Percentiles rank a stretch among this genome's conserved stretches.
phyloP scores from a whole-genome alignment of 768 basidiomycete genomes.

The Tulasnella sp. region DNA sequence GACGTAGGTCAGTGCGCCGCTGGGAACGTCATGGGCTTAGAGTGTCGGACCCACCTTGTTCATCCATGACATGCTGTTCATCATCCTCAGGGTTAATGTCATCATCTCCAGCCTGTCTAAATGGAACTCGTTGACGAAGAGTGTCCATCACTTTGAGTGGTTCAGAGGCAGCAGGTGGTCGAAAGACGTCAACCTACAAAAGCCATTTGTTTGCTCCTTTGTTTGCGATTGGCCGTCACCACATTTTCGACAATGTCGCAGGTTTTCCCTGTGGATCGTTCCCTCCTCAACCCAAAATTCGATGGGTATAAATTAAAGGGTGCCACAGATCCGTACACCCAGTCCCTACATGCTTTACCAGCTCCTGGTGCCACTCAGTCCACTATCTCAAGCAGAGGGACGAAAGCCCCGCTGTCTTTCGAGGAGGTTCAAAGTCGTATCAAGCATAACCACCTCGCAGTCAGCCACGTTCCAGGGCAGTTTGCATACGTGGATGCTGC shows the following conservation, averaged over 20 bases:
- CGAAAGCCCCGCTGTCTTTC: slow-evolving; percentile 66
- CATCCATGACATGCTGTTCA: slow-evolving; percentile 28
- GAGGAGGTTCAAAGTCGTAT: slow-evolving; percentile 84
- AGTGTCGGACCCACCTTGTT: slow-evolving; percentile 22
- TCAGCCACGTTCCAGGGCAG: slow-evolving; percentile 51
- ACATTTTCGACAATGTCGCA: neutral
- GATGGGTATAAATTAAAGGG: slow-evolving; percentile 79
- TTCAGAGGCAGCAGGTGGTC: neutral
- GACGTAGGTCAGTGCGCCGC: neutral
- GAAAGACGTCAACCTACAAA: neutral
- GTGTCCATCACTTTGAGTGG: neutral
- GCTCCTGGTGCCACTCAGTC: slow-evolving; percentile 53
- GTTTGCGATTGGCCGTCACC: neutral
- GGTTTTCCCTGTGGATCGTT: slow-evolving; percentile 41
- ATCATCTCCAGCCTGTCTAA: slow-evolving; percentile 20
- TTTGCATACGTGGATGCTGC: slow-evolving; percentile 72
- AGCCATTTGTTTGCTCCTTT: neutral
- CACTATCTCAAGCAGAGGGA: slow-evolving; percentile 53
- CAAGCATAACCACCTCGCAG: slow-evolving; percentile 76
- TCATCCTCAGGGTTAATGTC: slow-evolving; percentile 30
- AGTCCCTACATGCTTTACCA: slow-evolving; percentile 56
- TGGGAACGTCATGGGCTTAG: neutral
- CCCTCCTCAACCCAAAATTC: slow-evolving; percentile 77
- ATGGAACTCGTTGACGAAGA: slow-evolving; percentile 24
- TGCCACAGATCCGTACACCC: slow-evolving; percentile 59